These are phyloP conservation scores for Blepharisma japonicum DNA, from an alignment of 73 alveolate genomes.

Conservation along the genomic window DNA sequence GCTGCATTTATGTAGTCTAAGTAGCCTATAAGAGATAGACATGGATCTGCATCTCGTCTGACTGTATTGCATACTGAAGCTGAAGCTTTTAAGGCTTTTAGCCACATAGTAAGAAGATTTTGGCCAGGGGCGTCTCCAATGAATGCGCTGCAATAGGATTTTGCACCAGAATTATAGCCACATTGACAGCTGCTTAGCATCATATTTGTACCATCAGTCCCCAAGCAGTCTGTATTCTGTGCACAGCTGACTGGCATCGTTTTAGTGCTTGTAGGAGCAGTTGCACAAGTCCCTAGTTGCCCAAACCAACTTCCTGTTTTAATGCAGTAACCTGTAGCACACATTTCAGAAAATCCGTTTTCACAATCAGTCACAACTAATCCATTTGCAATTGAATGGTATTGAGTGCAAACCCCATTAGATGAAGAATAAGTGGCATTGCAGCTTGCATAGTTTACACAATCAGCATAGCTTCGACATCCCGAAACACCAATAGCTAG, in stretches of 20 bases:
- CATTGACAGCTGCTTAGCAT: neutral
- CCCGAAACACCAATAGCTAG: neutral
- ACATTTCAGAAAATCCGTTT: neutral
- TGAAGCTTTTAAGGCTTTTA: neutral
- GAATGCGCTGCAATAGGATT: neutral
- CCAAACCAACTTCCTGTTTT: neutral
- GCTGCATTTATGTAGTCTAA: too few relatives aligned
- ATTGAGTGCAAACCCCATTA: neutral
- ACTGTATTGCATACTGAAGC: constrained; percentile 18
- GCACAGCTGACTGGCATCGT: neutral
- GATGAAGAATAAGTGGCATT: neutral
- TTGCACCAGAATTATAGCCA: constrained; percentile 11
- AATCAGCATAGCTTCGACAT: neutral
- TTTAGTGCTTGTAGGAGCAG: neutral
- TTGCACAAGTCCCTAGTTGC: constrained; percentile 4
- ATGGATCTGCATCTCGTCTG: neutral
- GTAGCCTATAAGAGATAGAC: neutral
- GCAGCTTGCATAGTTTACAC: neutral
- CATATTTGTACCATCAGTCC: neutral
- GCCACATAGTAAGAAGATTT: neutral
- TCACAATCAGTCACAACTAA: neutral
- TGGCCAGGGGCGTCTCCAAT: constrained; percentile 14
- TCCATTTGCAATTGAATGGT: neutral
- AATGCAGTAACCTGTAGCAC: neutral
- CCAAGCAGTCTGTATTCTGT: neutral